Evolutionary conservation across 768 basidiomycete genomes (phyloP).

Genomic region (Hydnum rufescens): DNA sequence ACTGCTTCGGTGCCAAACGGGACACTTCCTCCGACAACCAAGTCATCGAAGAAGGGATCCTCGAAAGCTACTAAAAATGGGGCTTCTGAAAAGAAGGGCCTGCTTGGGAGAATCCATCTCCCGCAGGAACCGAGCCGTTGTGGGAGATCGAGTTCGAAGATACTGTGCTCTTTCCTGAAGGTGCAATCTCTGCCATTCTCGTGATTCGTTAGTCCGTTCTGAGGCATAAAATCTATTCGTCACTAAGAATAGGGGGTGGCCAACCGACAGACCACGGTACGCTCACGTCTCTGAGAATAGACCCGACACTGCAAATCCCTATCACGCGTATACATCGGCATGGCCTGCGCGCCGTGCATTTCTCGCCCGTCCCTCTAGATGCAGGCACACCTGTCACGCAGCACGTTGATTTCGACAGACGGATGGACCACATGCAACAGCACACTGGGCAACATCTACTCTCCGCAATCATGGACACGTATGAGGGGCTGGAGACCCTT

Average conservation of each 20-base stretch:
- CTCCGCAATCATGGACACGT: not conserved
- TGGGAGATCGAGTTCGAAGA: not conserved
- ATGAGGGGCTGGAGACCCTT: not conserved
- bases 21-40: not conserved
- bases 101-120: not conserved
- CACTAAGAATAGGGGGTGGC: not conserved
- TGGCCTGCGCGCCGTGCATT: not conserved
- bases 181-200: not conserved
- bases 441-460: constrained; percentile 1
- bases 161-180: not conserved
- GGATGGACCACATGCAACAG: not conserved
- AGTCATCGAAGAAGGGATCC: not conserved
- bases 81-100: too few species aligned
- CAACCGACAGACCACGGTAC: not conserved
- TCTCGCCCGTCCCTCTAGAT: not conserved
- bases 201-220: not conserved
- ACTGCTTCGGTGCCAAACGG: too few species aligned
- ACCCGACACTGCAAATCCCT: not conserved
- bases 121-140: not conserved
- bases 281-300: not conserved
- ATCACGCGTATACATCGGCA: not conserved
- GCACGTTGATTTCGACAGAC: not conserved
- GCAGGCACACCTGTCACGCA: not conserved
- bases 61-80: too few species aligned
- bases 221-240: not conserved